phyloP scores from a whole-genome alignment of 2,329 filamentous ascomycete genomes.

The Beauveria rudraprayagi region DNA sequence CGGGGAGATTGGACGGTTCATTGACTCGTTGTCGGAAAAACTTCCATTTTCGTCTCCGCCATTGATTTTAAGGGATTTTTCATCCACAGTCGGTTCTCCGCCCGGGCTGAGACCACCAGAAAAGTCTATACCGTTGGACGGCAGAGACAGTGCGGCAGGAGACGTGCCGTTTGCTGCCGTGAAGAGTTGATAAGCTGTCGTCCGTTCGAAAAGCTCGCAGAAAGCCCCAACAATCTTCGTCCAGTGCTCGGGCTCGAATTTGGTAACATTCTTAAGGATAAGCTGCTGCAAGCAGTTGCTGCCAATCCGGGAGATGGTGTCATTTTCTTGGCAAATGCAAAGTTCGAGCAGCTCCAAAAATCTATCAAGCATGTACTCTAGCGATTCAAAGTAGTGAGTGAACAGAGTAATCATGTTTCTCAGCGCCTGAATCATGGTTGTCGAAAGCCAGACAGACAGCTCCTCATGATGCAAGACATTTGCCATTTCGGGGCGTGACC shows the following conservation, averaged over 20 bases:
- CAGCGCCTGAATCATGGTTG: slow-evolving; percentile 97
- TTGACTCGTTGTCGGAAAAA: slow-evolving; percentile 25
- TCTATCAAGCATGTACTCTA: slow-evolving; percentile 98
- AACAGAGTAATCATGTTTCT: slow-evolving; percentile 98
- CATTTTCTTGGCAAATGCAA: slow-evolving; percentile 98
- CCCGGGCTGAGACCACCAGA: slow-evolving; percentile 35
- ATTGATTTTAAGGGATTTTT: slow-evolving; percentile 55
- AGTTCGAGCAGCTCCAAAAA: slow-evolving; percentile 89
- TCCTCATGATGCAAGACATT: slow-evolving; percentile 95
- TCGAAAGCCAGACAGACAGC: slow-evolving; percentile 95
- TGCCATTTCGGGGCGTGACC: slow-evolving; percentile 92
- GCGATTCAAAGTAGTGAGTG: slow-evolving; percentile 92
- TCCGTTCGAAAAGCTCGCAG: slow-evolving; percentile 88
- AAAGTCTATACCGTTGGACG: slow-evolving; percentile 45
- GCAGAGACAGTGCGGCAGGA: slow-evolving; percentile 41
- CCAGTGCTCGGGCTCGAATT: slow-evolving; percentile 86
- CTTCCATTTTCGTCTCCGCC: slow-evolving; percentile 35
- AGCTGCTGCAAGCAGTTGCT: slow-evolving; percentile 97
- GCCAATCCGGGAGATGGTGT: slow-evolving; percentile 94
- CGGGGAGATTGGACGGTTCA: slow-evolving; percentile 20
- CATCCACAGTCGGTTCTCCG: slow-evolving; percentile 35
- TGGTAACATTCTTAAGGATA: slow-evolving; percentile 91
- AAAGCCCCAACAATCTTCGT: slow-evolving; percentile 90
- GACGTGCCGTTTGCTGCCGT: slow-evolving; percentile 61
- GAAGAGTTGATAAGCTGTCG: slow-evolving; percentile 91